Base-by-base conservation (phyloP, 2,329 filamentous ascomycete genomes). In the Grosmannia clavigera region DNA sequence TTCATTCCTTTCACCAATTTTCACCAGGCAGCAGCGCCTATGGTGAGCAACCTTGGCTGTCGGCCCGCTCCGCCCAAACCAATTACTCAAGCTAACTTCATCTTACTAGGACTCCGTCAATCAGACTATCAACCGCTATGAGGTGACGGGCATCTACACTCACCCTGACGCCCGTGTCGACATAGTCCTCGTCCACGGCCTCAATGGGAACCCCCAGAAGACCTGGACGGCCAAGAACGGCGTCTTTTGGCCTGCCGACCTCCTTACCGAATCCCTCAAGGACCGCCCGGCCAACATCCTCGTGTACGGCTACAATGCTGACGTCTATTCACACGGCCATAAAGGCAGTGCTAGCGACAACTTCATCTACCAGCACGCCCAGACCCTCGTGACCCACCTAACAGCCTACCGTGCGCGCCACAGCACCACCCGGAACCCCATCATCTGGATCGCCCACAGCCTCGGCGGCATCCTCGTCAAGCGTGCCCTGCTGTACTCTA, bases 361-460 rank as follows among this genome's bases (percentile, higher is more conserved):
- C 71, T 83, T 81, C 66, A 82, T 90, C 66, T 81, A 84, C 62
- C 81, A 87, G 67, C 86, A 90, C 71, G 86, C 86, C 0, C 85
- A 89, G 72, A 86, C 81, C 12, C 74, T 90, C 38, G 78, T 87
- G 7, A 79, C 79, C 5, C 81, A 76, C 54, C 74, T 90, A 19
- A 81, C 83, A 2, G 75, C 83, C 38, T 86, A 86, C 68, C 79
- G 87, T 64, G 81, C 79, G 66, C 77, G 77, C 64, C 77, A 81
- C 63, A 75, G 79, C 58, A 81, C 81, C 5, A 72, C 75, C 40
- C 76, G 78, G 29, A 82, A 84, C 53, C 85, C 87, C 5, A 88
- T 92, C 65, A 84, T 92, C 62, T 92, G 87, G 76, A 81, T 91
- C 43, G 86, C 81, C 57, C 87, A 91, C 70, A 88, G 85, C 58